phyloP scores from a whole-genome alignment of 352 stramenopile genomes.

The Globisporangium emineosum region DNA sequence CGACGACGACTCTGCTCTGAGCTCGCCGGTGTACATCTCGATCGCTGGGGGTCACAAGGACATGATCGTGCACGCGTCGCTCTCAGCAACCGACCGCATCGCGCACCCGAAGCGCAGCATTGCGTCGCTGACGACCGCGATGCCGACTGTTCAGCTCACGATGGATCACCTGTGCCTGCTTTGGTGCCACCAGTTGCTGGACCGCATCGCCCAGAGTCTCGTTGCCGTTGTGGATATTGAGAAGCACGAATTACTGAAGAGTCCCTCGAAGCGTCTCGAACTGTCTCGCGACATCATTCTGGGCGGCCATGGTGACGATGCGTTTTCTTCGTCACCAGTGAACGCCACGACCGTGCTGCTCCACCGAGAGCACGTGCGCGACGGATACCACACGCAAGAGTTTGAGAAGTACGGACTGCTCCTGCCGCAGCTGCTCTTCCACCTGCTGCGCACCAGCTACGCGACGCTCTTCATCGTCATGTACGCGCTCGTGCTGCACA shows the following conservation, averaged over 20 bases:
- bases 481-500: conserved; percentile 60
- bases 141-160: conserved; percentile 57
- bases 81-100: conserved; percentile 36
- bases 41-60: conserved; percentile 83
- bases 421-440: conserved; percentile 46
- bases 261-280: conserved; percentile 36
- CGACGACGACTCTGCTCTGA: not conserved
- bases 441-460: conserved; percentile 45
- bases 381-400: conserved; percentile 51
- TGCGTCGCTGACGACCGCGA: conserved; percentile 47
- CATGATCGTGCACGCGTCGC: conserved; percentile 58
- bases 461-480: conserved; percentile 54
- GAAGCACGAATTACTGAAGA: conserved; percentile 39
- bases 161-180: conserved; percentile 83
- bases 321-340: not conserved
- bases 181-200: conserved; percentile 83
- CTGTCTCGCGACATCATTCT: conserved; percentile 46
- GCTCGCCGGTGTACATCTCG: conserved; percentile 56
- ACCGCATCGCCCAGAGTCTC: conserved; percentile 58
- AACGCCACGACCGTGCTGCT: conserved; percentile 24
- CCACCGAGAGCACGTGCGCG: conserved; percentile 45
- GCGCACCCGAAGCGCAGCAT: conserved; percentile 30
- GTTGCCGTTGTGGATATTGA: conserved; percentile 54
- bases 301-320: conserved; percentile 11
- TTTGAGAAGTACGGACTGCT: conserved; percentile 41